Base-by-base conservation (phyloP, 176 grass and related monocot species). In the Bothriochloa decipiens region DNA sequence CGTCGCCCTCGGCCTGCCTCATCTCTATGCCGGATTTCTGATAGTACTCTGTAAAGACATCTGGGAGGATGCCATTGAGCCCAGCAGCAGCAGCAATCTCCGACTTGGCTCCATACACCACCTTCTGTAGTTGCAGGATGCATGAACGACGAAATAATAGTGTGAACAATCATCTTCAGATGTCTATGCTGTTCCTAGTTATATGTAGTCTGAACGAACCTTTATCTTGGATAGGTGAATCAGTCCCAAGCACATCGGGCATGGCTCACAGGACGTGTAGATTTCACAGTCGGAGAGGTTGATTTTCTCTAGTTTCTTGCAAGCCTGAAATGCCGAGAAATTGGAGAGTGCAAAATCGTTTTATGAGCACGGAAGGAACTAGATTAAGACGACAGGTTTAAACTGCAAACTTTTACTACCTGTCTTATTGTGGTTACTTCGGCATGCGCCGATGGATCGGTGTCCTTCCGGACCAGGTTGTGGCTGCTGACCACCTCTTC, bases 391-490 rank as follows among this genome's bases (percentile, higher is more conserved):
- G n/a, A n/a, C n/a, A 70, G 18, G 32, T 4, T 37, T 22, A 36
- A 22, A 14, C 11, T 72, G 6, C 39, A 25, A 9, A 37, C 36
- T 7, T 10, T 2, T 7, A 3, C 62, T 81, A 94, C 91, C 94
- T 94, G 87, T 74, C 91, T 91, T 32, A 97, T 94, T n/a, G 91
- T 91, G 18, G 89, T 80, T 4, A 94, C 91, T 86, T 94, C 91
- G 26, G 91, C 94, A 77, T 94, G 94, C n/a, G 94, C 91, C 72
- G 94, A 94, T 28, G 91, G 91, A 75, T 97, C 94, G 0, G 85
- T 90, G 41, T 91, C 65, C 16, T 88, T 94, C 29, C 84, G 57
- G 57, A 92, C 87, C 89, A 94, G 87, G 85, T 97, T 97, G 70
- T 97, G 94, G 80, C 91, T 89, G 45, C 87, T 94, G 61, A 49